Evolutionary conservation across 805 yeast genomes (phyloP).

Genomic region (Saccharomycopsis babjevae): DNA sequence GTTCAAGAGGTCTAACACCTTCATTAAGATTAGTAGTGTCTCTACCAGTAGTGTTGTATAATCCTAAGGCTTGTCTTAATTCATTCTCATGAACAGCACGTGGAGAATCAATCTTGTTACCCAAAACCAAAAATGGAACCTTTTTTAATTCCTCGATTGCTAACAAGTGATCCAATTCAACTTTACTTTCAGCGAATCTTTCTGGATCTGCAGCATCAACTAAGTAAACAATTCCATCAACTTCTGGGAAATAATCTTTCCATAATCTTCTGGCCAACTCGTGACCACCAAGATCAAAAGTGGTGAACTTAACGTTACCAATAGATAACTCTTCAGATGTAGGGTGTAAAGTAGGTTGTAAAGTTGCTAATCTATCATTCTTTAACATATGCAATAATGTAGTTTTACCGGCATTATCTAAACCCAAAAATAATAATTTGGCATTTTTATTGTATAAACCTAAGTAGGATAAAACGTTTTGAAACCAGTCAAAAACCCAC

Average conservation of each 20-base stretch:
- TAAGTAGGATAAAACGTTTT: constrained; percentile 66
- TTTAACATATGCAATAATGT: constrained; percentile 76
- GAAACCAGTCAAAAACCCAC: constrained; percentile 45
- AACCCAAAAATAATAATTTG: constrained; percentile 87
- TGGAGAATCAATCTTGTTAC: constrained; percentile 93
- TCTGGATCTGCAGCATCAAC: constrained; percentile 97
- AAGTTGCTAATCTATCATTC: constrained; percentile 94
- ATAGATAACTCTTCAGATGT: constrained; percentile 96
- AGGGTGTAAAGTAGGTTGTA: constrained; percentile 97
- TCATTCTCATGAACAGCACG: constrained; percentile 93
- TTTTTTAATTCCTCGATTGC: constrained; percentile 81
- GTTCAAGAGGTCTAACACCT: constrained; percentile 82
- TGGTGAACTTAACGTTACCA: constrained; percentile 93
- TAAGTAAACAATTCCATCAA: constrained; percentile 89
- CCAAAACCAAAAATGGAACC: constrained; percentile 89
- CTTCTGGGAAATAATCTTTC: constrained; percentile 99
- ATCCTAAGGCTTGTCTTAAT: constrained; percentile 79
- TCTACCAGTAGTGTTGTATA: constrained; percentile 86
- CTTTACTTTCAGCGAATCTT: constrained; percentile 89
- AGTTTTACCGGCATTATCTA: constrained; percentile 97
- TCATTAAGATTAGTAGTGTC: constrained; percentile 58
- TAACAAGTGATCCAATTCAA: constrained; percentile 87
- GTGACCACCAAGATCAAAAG: constrained; percentile 98
- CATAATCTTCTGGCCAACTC: constrained; percentile 97
- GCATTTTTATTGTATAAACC: constrained; percentile 94